Evolutionary conservation across 2,329 filamentous ascomycete genomes (phyloP).

Genomic region (Periconia sp.): DNA sequence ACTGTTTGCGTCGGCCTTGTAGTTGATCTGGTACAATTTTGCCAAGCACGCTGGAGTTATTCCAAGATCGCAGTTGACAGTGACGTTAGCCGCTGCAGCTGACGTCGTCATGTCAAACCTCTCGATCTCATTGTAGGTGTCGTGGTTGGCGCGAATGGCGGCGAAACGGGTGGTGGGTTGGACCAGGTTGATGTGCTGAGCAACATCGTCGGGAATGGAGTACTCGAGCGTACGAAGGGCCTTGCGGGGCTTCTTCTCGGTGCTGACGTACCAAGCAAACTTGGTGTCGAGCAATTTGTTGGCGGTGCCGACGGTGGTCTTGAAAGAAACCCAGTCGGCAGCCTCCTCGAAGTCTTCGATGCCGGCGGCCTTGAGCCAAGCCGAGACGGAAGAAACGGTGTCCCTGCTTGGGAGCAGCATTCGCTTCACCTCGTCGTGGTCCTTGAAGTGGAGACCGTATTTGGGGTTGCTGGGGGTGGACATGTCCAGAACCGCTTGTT

Average conservation of each 20-base stretch:
- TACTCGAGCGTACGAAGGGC: slow-evolving; percentile 49
- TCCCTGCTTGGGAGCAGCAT: slow-evolving; percentile 46
- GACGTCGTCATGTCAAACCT: slow-evolving; percentile 14
- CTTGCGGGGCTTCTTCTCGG: slow-evolving; percentile 41
- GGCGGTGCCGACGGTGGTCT: slow-evolving; percentile 44
- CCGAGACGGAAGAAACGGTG: slow-evolving; percentile 39
- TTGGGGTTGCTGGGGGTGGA: slow-evolving; percentile 51
- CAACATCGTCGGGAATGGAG: slow-evolving; percentile 44
- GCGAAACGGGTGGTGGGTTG: slow-evolving; percentile 57
- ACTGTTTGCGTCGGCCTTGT: slow-evolving; percentile 47
- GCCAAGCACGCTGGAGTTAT: slow-evolving; percentile 54
- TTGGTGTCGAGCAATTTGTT: slow-evolving; percentile 50
- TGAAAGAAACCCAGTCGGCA: slow-evolving; percentile 39
- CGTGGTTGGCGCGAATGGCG: slow-evolving; percentile 20
- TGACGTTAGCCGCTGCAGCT: slow-evolving; percentile 11
- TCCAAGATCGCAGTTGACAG: slow-evolving; percentile 18
- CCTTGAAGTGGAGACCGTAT: slow-evolving; percentile 54
- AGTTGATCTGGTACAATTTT: slow-evolving; percentile 54
- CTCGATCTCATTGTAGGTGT: slow-evolving; percentile 19
- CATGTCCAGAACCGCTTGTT: slow-evolving; percentile 43
- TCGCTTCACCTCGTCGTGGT: slow-evolving; percentile 45
- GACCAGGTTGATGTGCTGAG: slow-evolving; percentile 49
- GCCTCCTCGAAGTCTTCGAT: slow-evolving; percentile 42
- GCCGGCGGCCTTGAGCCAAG: slow-evolving; percentile 49
- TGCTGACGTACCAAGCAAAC: slow-evolving; percentile 48